These are phyloP conservation scores for Termitomyces sp. DNA, from an alignment of 768 basidiomycete genomes.

Conservation along the genomic window DNA sequence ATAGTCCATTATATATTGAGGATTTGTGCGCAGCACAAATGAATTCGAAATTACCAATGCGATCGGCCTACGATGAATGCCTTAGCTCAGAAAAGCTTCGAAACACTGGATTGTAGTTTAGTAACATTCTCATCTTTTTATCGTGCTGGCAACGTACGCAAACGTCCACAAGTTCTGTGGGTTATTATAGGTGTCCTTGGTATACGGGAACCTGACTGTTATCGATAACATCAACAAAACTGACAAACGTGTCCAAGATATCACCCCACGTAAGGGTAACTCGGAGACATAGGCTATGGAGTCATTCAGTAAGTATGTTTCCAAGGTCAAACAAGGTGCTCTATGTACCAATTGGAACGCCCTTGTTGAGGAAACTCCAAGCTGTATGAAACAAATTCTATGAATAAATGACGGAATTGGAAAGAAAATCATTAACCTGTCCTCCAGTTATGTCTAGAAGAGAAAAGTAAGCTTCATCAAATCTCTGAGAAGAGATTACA, in stretches of 20 bases:
- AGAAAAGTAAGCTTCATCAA: background rate
- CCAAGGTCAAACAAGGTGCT: background rate
- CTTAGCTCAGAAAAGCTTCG: conserved; percentile 11
- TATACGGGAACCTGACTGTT: conserved; percentile 60
- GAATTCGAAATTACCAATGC: no score
- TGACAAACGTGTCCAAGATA: background rate
- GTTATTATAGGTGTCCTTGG: conserved; percentile 60
- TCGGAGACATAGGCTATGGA: conserved; percentile 42
- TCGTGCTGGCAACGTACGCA: conserved; percentile 38
- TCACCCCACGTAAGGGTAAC: conserved; percentile 32
- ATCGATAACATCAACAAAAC: background rate
- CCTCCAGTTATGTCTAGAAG: conserved; percentile 44
- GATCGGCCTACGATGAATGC: background rate
- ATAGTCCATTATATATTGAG: background rate
- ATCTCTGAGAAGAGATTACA: background rate
- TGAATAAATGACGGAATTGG: background rate
- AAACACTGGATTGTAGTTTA: conserved; percentile 2
- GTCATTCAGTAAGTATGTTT: background rate
- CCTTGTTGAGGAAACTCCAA: conserved; percentile 43
- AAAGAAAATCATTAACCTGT: conserved; percentile 32
- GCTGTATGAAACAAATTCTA: conserved; percentile 25
- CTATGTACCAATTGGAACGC: conserved; percentile 37
- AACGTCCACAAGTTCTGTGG: conserved; percentile 60
- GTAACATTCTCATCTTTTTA: background rate
- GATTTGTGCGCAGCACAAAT: no score